A percentile compares a stretch with the other conserved stretches of the same genome.
Evolutionary conservation across 129 eudicot species (phyloP).

Genomic region (Gnaphalium uliginosum): DNA sequence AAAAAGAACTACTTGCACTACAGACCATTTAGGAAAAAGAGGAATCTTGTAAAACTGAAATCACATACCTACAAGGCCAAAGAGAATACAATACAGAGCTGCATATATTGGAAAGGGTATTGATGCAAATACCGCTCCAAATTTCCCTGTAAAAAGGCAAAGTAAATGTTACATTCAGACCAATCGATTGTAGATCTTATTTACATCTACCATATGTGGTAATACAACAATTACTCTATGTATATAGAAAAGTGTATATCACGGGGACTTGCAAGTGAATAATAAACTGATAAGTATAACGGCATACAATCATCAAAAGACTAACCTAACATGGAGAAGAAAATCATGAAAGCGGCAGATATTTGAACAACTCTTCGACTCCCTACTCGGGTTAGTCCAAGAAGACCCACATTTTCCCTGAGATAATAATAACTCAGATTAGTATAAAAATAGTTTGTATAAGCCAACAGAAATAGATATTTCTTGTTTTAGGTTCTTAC

Average conservation of each 20-base stretch:
- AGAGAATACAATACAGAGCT: conserved; percentile 87
- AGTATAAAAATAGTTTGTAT: not conserved
- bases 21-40: not conserved
- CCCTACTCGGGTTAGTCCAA: conserved; percentile 90
- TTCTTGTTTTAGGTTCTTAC: conserved; percentile 47
- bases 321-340: conserved; percentile 79
- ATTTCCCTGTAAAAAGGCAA: conserved; percentile 67
- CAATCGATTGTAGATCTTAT: not conserved
- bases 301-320: conserved; percentile 15
- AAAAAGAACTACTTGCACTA: not conserved
- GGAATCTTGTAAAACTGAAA: not conserved
- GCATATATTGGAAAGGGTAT: conserved; percentile 96
- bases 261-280: not conserved
- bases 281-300: not conserved
- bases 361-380: conserved; percentile 92
- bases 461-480: not conserved
- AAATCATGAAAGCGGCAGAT: conserved; percentile 92
- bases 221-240: not conserved
- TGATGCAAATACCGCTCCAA: conserved; percentile 98
- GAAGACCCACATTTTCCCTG: conserved; percentile 93
- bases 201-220: conserved; percentile 6
- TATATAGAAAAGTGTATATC: not conserved
- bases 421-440: conserved; percentile 18
- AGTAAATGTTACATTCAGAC: not conserved
- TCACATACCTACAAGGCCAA: conserved; percentile 92